Base-by-base conservation (phyloP, 768 basidiomycete species). In the Steccherinum ochraceum region DNA sequence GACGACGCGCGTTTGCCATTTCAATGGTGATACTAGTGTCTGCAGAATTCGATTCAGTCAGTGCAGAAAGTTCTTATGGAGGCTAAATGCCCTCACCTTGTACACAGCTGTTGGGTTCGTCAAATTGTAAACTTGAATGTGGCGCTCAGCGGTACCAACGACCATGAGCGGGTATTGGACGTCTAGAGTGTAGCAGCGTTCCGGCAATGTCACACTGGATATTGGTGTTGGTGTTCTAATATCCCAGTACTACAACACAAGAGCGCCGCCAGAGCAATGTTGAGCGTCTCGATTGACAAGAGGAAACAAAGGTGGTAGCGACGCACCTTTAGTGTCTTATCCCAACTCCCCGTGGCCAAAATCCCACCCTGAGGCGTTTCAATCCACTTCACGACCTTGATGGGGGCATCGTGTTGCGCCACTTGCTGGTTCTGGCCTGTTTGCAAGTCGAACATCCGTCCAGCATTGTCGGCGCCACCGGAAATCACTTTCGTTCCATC, bases 271-370 rank as follows among this genome's bases (percentile, higher is more conserved):
- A 48, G 47, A 11, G n/a, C n/a, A n/a, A 2, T 24, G 12, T 18
- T 10, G 27, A n/a, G 51, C 20, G 12, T 50, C 24, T 39, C 55
- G 47, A 44, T 48, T 43, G 13, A 51, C 18, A 12, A 2, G 52
- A 19, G 24, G 21, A 42, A 35, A 49, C 24, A 21, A 12, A 21
- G 40, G 18, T 23, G 12, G 27, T 5, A n/a, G 24, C 44, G 41
- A 61, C 70, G 50, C 57, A 93, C 94, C 77, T 93, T 95, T 64
- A 98, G 69, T 1, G 91, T 95, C 70, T 95, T 95, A 67, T 99
- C 95, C 96, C 96, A 99, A 48, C 92, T 93, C 10, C 93, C 96
- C 1, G 95, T 97, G 12, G 85, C 90, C 18, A 94, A 73, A 55
- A 94, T 82, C 12, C 89, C 81, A 27, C 79, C 78, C 54, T 78